A percentile compares a stretch with the other conserved stretches of the same genome.
phyloP scores from a whole-genome alignment of 192 early-diverging fungal genomes.

The Podila clonocystis region DNA sequence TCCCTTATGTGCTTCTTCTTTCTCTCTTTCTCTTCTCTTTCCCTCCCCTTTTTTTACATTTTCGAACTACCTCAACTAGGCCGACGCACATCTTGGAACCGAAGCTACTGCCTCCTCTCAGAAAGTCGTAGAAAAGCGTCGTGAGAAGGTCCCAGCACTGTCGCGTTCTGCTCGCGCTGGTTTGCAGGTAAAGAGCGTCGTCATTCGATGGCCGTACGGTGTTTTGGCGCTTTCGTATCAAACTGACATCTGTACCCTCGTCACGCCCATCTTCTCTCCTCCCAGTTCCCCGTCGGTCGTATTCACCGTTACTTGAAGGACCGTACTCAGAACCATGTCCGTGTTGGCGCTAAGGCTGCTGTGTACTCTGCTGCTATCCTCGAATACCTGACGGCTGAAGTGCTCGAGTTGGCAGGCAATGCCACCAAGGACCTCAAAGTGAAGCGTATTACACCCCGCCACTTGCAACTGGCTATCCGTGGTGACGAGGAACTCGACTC shows the following conservation, averaged over 20 bases:
- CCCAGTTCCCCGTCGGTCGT: constrained; percentile 92
- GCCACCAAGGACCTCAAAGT: constrained; percentile 91
- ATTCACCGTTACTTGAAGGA: constrained; percentile 93
- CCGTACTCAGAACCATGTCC: constrained; percentile 79
- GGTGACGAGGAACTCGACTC: constrained; percentile 93
- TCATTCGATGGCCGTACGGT: neutral
- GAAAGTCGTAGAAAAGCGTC: constrained; percentile 48
- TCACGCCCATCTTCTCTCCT: too few relatives aligned
- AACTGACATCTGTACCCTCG: too few relatives aligned
- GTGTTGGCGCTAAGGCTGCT: constrained; percentile 90
- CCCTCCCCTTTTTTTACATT: too few relatives aligned
- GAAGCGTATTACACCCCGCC: constrained; percentile 90
- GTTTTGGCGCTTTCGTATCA: neutral
- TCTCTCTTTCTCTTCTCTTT: too few relatives aligned
- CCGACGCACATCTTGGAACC: constrained; percentile 53
- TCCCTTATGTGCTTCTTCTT: too few relatives aligned
- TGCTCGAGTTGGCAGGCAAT: constrained; percentile 93
- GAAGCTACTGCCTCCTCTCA: constrained; percentile 35
- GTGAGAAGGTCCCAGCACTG: constrained; percentile 61
- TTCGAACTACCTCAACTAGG: constrained; percentile 8
- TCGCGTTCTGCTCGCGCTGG: constrained; percentile 70
- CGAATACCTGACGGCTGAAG: constrained; percentile 94
- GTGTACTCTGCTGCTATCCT: constrained; percentile 93
- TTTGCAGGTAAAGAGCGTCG: constrained; percentile 59
- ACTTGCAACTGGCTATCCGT: constrained; percentile 91